These are phyloP conservation scores for Chlamydomonas sp. DNA, from an alignment of 139 green algal genomes.

Conservation along the genomic window DNA sequence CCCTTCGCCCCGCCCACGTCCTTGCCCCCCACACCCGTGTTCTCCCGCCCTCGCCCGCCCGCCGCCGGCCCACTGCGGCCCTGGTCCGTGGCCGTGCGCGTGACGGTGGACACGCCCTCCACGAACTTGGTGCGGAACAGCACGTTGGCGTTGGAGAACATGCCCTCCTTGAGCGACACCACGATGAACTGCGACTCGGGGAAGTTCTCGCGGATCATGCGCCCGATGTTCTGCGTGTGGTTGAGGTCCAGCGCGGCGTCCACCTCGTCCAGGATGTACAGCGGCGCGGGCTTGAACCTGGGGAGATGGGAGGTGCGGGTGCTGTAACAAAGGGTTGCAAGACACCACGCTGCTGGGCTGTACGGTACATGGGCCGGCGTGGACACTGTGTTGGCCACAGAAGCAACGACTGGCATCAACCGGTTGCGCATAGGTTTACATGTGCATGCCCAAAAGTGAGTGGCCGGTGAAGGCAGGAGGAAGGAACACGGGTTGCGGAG, in stretches of 20 bases:
- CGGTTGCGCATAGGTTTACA: no score
- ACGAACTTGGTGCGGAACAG: slow-evolving; percentile 99
- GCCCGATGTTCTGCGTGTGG: slow-evolving; percentile 98
- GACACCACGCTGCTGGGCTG: no score
- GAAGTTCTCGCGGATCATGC: slow-evolving; percentile 99
- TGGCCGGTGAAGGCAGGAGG: no score
- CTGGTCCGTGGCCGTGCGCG: slow-evolving; percentile 63
- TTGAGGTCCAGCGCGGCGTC: slow-evolving; percentile 97
- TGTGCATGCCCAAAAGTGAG: no score
- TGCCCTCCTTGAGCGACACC: slow-evolving; percentile 94
- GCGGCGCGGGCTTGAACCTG: slow-evolving; percentile 96
- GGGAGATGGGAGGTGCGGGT: neutral
- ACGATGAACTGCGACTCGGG: slow-evolving; percentile 88
- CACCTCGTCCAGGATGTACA: slow-evolving; percentile 99
- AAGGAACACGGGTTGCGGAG: neutral
- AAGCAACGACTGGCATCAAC: no score
- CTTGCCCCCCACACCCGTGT: neutral
- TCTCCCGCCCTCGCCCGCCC: neutral
- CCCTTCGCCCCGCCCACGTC: neutral
- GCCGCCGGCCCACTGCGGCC: neutral
- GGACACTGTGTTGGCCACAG: no score
- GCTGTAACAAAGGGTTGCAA: neutral
- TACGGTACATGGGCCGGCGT: no score
- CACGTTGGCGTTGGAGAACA: slow-evolving; percentile 99
- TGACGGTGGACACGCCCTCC: slow-evolving; percentile 94